A percentile compares a stretch with the other conserved stretches of the same genome.
Evolutionary conservation across 805 yeast genomes (phyloP).

Genomic region (Soucietia sequanensis): DNA sequence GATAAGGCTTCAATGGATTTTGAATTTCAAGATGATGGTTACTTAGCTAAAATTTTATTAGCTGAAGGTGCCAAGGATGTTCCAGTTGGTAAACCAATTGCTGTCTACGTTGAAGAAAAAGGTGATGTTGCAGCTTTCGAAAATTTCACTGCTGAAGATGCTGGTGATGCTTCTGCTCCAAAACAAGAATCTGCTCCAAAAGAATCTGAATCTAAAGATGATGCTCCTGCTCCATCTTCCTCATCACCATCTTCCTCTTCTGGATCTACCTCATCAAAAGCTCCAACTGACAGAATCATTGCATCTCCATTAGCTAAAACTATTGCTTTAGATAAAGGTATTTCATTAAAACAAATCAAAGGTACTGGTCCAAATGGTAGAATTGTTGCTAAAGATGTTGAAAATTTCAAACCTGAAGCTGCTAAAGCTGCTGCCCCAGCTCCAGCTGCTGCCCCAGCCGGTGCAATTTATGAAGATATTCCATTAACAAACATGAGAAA

Average conservation of each 20-base stretch:
- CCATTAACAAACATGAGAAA: conserved; percentile 92
- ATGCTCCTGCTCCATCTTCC: conserved; percentile 25
- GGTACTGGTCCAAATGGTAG: conserved; percentile 97
- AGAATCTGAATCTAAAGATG: conserved; percentile 18
- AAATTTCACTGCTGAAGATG: conserved; percentile 80
- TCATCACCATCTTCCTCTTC: conserved; percentile 29
- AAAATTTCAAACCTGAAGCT: conserved; percentile 55
- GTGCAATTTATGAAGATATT: conserved; percentile 70
- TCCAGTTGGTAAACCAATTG: conserved; percentile 94
- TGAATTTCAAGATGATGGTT: conserved; percentile 97
- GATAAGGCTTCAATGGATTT: conserved; percentile 98
- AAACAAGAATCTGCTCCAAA: conserved; percentile 27
- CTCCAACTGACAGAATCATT: conserved; percentile 66
- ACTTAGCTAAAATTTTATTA: conserved; percentile 79
- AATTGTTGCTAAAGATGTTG: conserved; percentile 88
- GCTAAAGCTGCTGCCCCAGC: conserved; percentile 44
- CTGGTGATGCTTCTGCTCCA: conserved; percentile 49
- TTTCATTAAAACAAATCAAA: conserved; percentile 76
- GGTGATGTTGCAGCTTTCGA: conserved; percentile 86
- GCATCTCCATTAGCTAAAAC: conserved; percentile 96
- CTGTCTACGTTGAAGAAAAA: conserved; percentile 88
- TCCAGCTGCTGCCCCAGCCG: conserved; percentile 47
- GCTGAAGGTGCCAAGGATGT: conserved; percentile 86
- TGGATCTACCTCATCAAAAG: conserved; percentile 33
- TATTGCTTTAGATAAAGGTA: conserved; percentile 88